A percentile compares a stretch with the other conserved stretches of the same genome.
These are phyloP conservation scores for Xerocomus nothofagi DNA, from an alignment of 1,284 basidiomycete species.

Conservation along the genomic window DNA sequence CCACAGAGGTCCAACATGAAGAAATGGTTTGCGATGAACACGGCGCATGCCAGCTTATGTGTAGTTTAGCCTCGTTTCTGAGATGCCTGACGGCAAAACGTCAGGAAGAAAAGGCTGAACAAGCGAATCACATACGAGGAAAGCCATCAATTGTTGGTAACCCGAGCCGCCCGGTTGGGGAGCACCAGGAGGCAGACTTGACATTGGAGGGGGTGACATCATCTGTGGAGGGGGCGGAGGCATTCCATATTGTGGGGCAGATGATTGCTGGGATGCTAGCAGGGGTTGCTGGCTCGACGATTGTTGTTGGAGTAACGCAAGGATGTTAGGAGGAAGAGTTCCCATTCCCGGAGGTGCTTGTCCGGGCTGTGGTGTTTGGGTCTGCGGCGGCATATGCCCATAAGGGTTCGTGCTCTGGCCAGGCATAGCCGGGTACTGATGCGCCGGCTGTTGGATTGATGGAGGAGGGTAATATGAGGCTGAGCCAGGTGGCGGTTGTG, in stretches of 20 bases:
- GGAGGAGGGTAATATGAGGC: constrained; percentile 47
- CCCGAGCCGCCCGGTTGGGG: constrained; percentile 40
- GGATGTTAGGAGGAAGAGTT: constrained; percentile 59
- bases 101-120: neutral
- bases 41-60: neutral
- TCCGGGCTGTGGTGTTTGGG: constrained; percentile 39
- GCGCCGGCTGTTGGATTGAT: constrained; percentile 33
- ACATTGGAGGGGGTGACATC: constrained; percentile 43
- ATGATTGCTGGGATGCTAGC: constrained; percentile 37
- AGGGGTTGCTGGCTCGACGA: constrained; percentile 39
- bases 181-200: constrained; percentile 37
- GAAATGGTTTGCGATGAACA: neutral
- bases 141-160: constrained; percentile 58
- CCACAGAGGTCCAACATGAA: neutral
- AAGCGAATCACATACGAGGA: constrained; percentile 42
- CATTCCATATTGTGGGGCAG: constrained; percentile 42
- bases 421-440: constrained; percentile 39
- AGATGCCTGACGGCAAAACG: constrained; percentile 16
- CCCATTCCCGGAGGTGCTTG: constrained; percentile 39
- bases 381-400: constrained; percentile 38
- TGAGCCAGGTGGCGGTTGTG: constrained; percentile 36
- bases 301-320: constrained; percentile 57
- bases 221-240: constrained; percentile 36
- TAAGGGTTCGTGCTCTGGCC: constrained; percentile 36
- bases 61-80: constrained; percentile 27